A percentile compares a stretch with the other conserved stretches of the same genome.
These are phyloP conservation scores for Penicillium subrubescens DNA, from an alignment of 495 filamentous ascomycete genomes.

Conservation along the genomic window DNA sequence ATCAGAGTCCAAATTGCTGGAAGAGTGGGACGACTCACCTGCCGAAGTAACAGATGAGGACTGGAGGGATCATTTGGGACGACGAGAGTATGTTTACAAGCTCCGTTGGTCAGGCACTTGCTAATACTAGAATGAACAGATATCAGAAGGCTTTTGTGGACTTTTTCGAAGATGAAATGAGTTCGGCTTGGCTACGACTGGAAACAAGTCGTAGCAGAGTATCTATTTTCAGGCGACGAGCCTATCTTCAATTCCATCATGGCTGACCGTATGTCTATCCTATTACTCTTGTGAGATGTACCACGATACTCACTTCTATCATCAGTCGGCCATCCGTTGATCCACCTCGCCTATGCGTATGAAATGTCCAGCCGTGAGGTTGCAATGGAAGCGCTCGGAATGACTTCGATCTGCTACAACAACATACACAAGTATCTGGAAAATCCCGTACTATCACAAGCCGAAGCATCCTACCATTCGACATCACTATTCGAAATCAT, in stretches of 20 bases:
- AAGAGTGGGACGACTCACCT: slow-evolving; percentile 84
- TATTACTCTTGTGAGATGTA: not conserved
- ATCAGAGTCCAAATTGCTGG: slow-evolving; percentile 64
- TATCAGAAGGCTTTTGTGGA: slow-evolving; percentile 91
- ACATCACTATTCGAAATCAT: slow-evolving; percentile 68
- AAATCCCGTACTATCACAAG: slow-evolving; percentile 64
- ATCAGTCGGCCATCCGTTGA: slow-evolving; percentile 81
- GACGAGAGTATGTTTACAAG: slow-evolving; percentile 52
- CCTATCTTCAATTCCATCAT: slow-evolving; percentile 80
- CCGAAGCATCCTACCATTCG: slow-evolving; percentile 47
- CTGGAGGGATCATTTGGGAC: slow-evolving; percentile 82
- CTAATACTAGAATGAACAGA: slow-evolving; percentile 32
- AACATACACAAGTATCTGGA: slow-evolving; percentile 78
- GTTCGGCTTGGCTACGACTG: slow-evolving; percentile 79
- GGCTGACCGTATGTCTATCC: slow-evolving; percentile 65
- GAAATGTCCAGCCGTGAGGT: slow-evolving; percentile 78
- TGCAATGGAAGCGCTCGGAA: slow-evolving; percentile 79
- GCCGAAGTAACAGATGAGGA: slow-evolving; percentile 78
- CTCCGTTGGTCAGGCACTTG: not conserved
- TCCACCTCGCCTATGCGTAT: slow-evolving; percentile 87
- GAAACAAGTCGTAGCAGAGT: slow-evolving; percentile 74
- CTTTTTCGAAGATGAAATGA: slow-evolving; percentile 87
- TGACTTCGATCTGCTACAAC: slow-evolving; percentile 71
- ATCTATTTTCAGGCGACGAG: slow-evolving; percentile 71
- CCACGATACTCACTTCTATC: slow-evolving; percentile 14